Percentiles rank a stretch among this genome's conserved stretches.
Conservation (phyloP, 768 basidiomycete genomes). For the Suillus placidus region DNA sequence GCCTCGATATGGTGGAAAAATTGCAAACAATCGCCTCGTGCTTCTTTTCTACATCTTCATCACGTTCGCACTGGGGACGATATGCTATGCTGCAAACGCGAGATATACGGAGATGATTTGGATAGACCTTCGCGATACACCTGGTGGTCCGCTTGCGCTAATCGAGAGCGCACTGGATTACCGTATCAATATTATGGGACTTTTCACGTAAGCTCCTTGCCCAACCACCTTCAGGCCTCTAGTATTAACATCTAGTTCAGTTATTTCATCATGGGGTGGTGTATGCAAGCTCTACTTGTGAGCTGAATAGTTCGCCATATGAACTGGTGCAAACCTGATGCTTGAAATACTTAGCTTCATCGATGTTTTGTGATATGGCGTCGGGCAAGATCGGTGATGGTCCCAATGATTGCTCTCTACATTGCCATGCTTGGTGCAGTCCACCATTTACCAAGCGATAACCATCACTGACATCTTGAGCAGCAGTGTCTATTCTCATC, state of each 20-base stretch:
- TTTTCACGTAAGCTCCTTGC: conserved; percentile 18
- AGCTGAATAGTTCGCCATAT: background rate
- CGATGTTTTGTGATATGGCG: conserved; percentile 22
- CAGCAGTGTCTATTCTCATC: conserved; percentile 24
- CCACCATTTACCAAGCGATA: background rate
- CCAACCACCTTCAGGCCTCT: background rate
- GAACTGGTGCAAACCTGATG: background rate
- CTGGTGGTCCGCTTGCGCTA: conserved; percentile 19
- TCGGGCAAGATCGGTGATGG: conserved; percentile 17
- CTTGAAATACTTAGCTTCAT: background rate
- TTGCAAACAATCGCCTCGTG: conserved; percentile 1
- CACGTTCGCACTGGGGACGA: conserved; percentile 32
- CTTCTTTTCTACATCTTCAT: conserved; percentile 26
- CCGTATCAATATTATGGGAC: conserved; percentile 24
- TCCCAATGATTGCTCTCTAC: conserved; percentile 20
- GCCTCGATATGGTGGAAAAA: conserved; percentile 7
- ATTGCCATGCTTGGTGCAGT: conserved; percentile 19
- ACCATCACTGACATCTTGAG: background rate
- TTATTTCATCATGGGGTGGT: conserved; percentile 35
- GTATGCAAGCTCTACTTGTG: conserved; percentile 31
- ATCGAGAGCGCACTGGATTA: conserved; percentile 18
- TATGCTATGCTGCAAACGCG: conserved; percentile 29
- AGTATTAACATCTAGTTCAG: conserved; percentile 12
- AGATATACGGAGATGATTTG: conserved; percentile 36
- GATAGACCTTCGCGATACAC: conserved; percentile 32